Percentiles rank a stretch among this genome's conserved stretches.
Evolutionary conservation across 306 rosid species (phyloP).

Genomic region (Mucuna pruriens): DNA sequence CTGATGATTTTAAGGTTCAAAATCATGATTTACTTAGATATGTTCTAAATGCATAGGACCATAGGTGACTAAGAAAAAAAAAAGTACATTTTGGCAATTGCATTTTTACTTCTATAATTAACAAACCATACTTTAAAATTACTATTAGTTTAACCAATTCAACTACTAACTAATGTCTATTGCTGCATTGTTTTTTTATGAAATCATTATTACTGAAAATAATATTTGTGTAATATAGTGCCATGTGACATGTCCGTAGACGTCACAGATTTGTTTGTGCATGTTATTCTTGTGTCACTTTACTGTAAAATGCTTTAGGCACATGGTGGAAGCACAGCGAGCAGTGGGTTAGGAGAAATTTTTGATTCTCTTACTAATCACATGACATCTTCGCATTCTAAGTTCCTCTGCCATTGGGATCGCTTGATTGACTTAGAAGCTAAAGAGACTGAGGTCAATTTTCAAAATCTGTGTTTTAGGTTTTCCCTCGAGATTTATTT

Average conservation of each 20-base stretch:
- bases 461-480: conserved; percentile 33
- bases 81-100: neutral
- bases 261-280: conserved; percentile 1
- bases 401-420: conserved; percentile 85
- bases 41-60: conserved; percentile 18
- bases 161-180: conserved; percentile 1
- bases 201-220: conserved; percentile 26
- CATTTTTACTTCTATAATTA: conserved; percentile 23
- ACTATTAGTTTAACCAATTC: neutral
- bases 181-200: conserved; percentile 11
- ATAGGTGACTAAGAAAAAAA: neutral
- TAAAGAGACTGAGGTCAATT: conserved; percentile 72
- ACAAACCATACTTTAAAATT: neutral
- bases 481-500: conserved; percentile 21
- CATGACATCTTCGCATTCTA: conserved; percentile 62
- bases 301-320: conserved; percentile 54
- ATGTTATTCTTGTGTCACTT: neutral
- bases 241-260: neutral
- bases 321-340: conserved; percentile 70
- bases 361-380: conserved; percentile 70
- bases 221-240: conserved; percentile 11
- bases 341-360: conserved; percentile 76
- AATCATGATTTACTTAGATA: neutral
- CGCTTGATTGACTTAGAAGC: conserved; percentile 91
- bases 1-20: conserved; percentile 26